These are phyloP conservation scores for Trichophyton simii DNA, from an alignment of 2,329 filamentous ascomycete genomes.

Conservation along the genomic window DNA sequence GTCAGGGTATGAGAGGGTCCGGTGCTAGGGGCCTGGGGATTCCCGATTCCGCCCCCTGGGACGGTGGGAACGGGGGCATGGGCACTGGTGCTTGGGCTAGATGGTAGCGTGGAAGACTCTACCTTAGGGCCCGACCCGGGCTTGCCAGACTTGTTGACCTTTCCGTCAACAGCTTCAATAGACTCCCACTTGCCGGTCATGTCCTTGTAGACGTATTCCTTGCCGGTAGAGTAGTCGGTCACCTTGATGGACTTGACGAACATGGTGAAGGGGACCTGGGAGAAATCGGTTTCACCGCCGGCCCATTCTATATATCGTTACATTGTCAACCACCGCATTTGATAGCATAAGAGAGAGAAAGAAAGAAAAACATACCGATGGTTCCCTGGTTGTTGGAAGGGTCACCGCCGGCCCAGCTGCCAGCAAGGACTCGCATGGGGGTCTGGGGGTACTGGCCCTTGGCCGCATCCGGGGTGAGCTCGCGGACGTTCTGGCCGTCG, in stretches of 20 bases:
- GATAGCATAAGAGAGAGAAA: background rate
- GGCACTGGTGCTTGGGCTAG: slow-evolving; percentile 45
- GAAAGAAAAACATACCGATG: slow-evolving; percentile 40
- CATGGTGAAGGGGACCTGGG: slow-evolving; percentile 75
- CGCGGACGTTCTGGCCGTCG: slow-evolving; percentile 63
- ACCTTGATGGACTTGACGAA: slow-evolving; percentile 61
- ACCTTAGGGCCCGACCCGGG: slow-evolving; percentile 32
- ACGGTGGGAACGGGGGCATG: background rate
- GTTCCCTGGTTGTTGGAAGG: slow-evolving; percentile 65
- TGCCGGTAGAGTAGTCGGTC: slow-evolving; percentile 87
- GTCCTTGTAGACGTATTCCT: slow-evolving; percentile 69
- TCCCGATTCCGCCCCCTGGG: slow-evolving; percentile 1
- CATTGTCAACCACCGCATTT: too few relatives aligned
- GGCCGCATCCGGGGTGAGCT: slow-evolving; percentile 57
- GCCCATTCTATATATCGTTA: slow-evolving; percentile 52
- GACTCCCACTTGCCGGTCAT: slow-evolving; percentile 66
- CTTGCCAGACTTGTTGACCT: slow-evolving; percentile 55
- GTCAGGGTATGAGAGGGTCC: background rate
- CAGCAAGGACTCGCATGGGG: slow-evolving; percentile 88
- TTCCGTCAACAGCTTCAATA: slow-evolving; percentile 68
- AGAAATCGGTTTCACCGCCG: slow-evolving; percentile 72
- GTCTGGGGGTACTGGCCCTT: slow-evolving; percentile 75
- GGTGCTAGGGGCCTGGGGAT: slow-evolving; percentile 2
- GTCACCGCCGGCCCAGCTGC: slow-evolving; percentile 86
- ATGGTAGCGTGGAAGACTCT: slow-evolving; percentile 40